A percentile compares a stretch with the other conserved stretches of the same genome.
Conservation (phyloP, 306 rosid genomes). For the Rubus idaeus region DNA sequence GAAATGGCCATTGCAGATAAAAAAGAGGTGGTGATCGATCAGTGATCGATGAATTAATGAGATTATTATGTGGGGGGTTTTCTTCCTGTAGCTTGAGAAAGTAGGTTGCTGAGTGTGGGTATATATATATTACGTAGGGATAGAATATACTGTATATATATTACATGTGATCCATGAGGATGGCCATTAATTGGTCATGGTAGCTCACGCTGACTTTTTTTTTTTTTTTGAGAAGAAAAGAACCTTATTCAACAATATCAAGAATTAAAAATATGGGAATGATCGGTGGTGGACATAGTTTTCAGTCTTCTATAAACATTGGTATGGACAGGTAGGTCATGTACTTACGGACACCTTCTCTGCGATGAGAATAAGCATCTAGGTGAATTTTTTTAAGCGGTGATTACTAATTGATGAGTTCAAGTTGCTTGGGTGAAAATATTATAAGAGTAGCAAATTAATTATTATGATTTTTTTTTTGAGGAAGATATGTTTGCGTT, state of each 20-base stretch:
- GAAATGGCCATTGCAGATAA: conserved; percentile 38
- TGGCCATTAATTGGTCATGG: background rate
- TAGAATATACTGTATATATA: background rate
- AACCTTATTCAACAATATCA: too few relatives aligned
- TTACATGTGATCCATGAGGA: conserved; percentile 4
- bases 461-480: too few relatives aligned
- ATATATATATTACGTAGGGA: background rate
- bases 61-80: too few relatives aligned
- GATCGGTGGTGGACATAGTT: too few relatives aligned
- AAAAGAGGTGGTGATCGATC: background rate
- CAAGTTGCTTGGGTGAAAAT: too few relatives aligned
- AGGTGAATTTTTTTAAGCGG: too few relatives aligned
- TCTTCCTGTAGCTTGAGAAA: background rate
- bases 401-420: too few relatives aligned
- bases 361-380: background rate
- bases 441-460: too few relatives aligned
- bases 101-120: background rate
- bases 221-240: too few relatives aligned
- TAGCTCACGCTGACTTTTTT: background rate
- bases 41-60: background rate
- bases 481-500: too few relatives aligned
- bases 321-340: background rate
- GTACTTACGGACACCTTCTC: background rate
- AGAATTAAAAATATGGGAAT: too few relatives aligned
- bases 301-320: background rate